Evolutionary conservation across 352 stramenopile genomes (phyloP).

Genomic region (Aphanomyces euteiches): DNA sequence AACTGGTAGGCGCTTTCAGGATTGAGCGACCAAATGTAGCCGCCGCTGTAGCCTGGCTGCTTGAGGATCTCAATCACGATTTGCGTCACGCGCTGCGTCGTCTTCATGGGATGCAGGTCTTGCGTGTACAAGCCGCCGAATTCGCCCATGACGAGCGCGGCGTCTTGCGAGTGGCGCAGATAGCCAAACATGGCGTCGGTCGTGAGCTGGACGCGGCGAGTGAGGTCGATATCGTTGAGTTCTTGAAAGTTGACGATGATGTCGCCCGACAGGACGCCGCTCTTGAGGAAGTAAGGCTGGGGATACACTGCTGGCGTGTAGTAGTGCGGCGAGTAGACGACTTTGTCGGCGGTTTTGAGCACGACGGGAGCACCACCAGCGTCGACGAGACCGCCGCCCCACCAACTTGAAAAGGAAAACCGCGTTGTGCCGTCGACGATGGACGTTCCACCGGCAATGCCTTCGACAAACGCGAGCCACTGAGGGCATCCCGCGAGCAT

Average conservation of each 20-base stretch:
- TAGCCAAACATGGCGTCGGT: conserved; percentile 71
- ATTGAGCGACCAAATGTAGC: conserved; percentile 42
- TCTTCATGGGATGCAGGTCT: conserved; percentile 49
- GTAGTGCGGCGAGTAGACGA: conserved; percentile 67
- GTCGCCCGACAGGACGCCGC: conserved; percentile 34
- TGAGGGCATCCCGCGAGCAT: conserved; percentile 59
- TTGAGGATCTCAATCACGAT: conserved; percentile 39
- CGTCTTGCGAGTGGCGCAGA: conserved; percentile 41
- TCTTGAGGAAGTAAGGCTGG: conserved; percentile 54
- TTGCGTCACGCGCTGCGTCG: conserved; percentile 47
- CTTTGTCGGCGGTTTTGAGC: conserved; percentile 47
- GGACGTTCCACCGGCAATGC: conserved; percentile 42
- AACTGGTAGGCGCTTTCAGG: conserved; percentile 44
- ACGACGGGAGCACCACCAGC: conserved; percentile 41
- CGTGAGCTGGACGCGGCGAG: conserved; percentile 52
- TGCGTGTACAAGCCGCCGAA: conserved; percentile 65
- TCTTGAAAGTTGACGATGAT: conserved; percentile 46
- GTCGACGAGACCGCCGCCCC: conserved; percentile 51
- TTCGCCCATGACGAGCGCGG: conserved; percentile 57
- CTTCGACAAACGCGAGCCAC: conserved; percentile 67
- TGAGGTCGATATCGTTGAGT: conserved; percentile 47
- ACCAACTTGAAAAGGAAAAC: conserved; percentile 59
- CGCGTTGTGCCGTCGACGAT: conserved; percentile 40
- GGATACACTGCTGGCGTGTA: conserved; percentile 68
- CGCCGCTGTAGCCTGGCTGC: conserved; percentile 37